Conservation (phyloP, 2,329 filamentous ascomycete species). For the Colletotrichum sp. region DNA sequence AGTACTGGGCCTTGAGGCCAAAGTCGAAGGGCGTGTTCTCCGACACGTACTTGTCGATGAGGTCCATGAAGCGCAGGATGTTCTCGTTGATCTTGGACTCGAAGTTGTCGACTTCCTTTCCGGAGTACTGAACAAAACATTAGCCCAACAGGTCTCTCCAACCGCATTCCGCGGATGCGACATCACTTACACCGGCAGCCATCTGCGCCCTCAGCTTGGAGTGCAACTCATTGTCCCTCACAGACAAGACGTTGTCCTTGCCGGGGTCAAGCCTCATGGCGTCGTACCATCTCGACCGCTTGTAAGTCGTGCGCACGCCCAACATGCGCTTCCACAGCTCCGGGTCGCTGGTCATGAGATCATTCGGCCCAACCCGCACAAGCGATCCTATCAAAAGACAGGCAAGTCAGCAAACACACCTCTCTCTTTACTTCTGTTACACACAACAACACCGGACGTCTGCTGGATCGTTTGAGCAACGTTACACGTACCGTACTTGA, state of each 20-base stretch:
- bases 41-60: slow-evolving; percentile 47
- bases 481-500: slow-evolving; percentile 36
- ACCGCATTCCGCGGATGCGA: neutral
- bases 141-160: neutral
- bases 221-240: slow-evolving; percentile 51
- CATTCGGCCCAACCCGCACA: slow-evolving; percentile 45
- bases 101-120: slow-evolving; percentile 56
- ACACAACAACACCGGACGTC: neutral
- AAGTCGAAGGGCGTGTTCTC: slow-evolving; percentile 51
- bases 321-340: slow-evolving; percentile 42
- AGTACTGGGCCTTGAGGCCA: slow-evolving; percentile 51
- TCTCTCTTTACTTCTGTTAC: neutral
- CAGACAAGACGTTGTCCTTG: slow-evolving; percentile 58
- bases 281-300: slow-evolving; percentile 48
- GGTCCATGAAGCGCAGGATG: slow-evolving; percentile 46
- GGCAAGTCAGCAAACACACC: neutral
- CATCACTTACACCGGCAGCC: slow-evolving; percentile 47
- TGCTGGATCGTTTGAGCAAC: neutral
- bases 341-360: slow-evolving; percentile 44
- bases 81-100: slow-evolving; percentile 55
- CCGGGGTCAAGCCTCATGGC: slow-evolving; percentile 56
- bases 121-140: slow-evolving; percentile 40
- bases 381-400: neutral
- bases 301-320: slow-evolving; percentile 40
- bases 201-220: slow-evolving; percentile 49